Evolutionary conservation across 2,329 filamentous ascomycete species (phyloP).

Genomic region (Diaporthe citri): DNA sequence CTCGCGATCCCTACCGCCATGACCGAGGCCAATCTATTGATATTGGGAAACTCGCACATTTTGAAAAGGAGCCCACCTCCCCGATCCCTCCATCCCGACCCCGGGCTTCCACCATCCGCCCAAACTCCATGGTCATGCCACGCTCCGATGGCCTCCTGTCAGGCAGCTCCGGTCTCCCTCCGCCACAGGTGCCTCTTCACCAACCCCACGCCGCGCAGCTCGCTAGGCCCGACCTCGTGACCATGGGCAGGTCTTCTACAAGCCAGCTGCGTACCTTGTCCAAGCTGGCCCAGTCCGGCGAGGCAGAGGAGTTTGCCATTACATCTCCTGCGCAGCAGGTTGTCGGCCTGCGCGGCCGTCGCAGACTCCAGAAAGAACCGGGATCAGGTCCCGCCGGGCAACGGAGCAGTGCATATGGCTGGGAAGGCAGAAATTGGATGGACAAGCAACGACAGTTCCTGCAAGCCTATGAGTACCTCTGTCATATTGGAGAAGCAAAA

Average conservation of each 20-base stretch:
- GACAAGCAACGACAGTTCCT: conserved; percentile 97
- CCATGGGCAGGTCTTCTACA: conserved; percentile 88
- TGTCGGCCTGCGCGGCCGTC: conserved; percentile 85
- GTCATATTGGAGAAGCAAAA: conserved; percentile 98
- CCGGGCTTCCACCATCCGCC: conserved; percentile 56
- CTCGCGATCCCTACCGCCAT: conserved; percentile 51
- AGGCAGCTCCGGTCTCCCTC: conserved; percentile 49
- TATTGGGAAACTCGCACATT: conserved; percentile 65
- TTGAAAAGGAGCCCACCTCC: conserved; percentile 57
- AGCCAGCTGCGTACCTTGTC: conserved; percentile 90
- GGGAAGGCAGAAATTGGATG: conserved; percentile 96
- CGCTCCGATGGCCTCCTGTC: conserved; percentile 66
- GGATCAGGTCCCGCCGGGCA: conserved; percentile 61
- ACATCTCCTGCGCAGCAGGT: conserved; percentile 86
- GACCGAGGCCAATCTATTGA: conserved; percentile 76
- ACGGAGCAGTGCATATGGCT: conserved; percentile 69
- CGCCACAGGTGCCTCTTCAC: conserved; percentile 51
- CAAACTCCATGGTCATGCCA: conserved; percentile 72
- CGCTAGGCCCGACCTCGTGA: conserved; percentile 80
- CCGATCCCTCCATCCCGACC: conserved; percentile 58
- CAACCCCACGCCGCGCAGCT: conserved; percentile 62
- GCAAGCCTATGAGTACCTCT: conserved; percentile 97
- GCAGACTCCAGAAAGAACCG: conserved; percentile 80
- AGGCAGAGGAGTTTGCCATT: conserved; percentile 84
- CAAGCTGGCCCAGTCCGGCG: conserved; percentile 80